Evolutionary conservation across 169 alveolate genomes (phyloP).

Genomic region (Plasmodium gaboni): DNA sequence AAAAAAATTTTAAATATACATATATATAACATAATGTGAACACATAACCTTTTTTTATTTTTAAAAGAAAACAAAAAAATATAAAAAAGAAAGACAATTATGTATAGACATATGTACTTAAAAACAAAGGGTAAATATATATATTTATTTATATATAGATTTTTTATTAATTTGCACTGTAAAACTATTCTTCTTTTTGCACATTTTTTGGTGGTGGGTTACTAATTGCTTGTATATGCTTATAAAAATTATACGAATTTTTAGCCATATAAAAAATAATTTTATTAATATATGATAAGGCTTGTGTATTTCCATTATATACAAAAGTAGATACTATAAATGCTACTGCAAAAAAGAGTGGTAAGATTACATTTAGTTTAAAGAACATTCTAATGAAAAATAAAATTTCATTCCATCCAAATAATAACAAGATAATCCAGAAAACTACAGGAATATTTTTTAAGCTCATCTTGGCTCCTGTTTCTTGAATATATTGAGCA

Average conservation of each 20-base stretch:
- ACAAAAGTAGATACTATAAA: conserved; percentile 69
- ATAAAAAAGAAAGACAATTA: too few species aligned
- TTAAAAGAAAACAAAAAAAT: too few species aligned
- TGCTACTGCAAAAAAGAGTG: conserved; percentile 73
- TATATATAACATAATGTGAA: not conserved
- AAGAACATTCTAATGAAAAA: conserved; percentile 74
- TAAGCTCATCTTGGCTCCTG: conserved; percentile 79
- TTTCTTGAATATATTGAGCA: conserved; percentile 77
- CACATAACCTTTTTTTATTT: not conserved
- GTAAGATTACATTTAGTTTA: conserved; percentile 80
- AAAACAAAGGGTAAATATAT: not conserved
- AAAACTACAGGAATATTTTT: conserved; percentile 83
- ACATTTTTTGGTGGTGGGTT: not conserved
- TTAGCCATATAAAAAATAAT: conserved; percentile 24
- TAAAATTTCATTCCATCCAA: conserved; percentile 85
- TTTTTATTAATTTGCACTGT: not conserved
- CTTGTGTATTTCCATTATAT: conserved; percentile 75
- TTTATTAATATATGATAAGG: conserved; percentile 33
- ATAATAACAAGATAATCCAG: conserved; percentile 81
- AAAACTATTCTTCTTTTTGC: not conserved
- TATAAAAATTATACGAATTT: conserved; percentile 46
- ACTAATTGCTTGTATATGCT: conserved; percentile 44
- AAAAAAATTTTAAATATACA: not conserved
- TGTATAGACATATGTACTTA: too few species aligned
- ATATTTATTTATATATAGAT: not conserved